Percentiles rank a stretch among this genome's conserved stretches.
Evolutionary conservation across 371 early-diverging fungal genomes (phyloP).

Genomic region (Mucor lusitanicus): DNA sequence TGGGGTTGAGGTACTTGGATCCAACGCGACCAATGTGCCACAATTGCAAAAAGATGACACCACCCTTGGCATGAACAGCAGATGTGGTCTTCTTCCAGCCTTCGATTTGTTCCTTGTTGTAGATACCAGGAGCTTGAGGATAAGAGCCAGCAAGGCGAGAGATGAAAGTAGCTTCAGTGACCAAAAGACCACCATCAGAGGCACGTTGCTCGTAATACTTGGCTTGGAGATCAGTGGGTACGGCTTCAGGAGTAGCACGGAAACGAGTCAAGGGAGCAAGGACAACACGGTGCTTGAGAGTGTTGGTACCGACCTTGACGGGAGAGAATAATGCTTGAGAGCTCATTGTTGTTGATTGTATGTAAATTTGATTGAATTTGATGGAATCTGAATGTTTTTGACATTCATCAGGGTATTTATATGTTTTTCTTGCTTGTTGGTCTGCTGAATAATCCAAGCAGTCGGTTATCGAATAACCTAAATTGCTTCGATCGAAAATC

Average conservation of each 20-base stretch:
- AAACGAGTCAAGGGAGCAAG: slow-evolving; percentile 57
- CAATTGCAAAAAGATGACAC: slow-evolving; percentile 53
- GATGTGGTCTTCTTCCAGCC: slow-evolving; percentile 54
- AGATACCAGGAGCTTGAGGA: slow-evolving; percentile 44
- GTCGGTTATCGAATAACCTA: no score
- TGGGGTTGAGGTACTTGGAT: not conserved
- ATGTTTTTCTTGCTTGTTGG: no score
- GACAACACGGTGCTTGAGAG: slow-evolving; percentile 53
- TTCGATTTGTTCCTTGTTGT: slow-evolving; percentile 40
- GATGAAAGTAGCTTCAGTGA: slow-evolving; percentile 58
- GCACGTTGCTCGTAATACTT: slow-evolving; percentile 64
- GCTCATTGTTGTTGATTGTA: slow-evolving; percentile 9
- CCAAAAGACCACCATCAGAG: slow-evolving; percentile 52
- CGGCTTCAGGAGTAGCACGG: slow-evolving; percentile 29
- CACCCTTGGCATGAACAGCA: slow-evolving; percentile 55
- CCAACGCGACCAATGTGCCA: slow-evolving; percentile 42
- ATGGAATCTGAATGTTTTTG: not conserved
- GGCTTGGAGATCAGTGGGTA: slow-evolving; percentile 43
- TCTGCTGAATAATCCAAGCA: no score
- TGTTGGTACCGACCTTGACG: slow-evolving; percentile 10
- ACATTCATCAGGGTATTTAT: not conserved
- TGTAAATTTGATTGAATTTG: no score
- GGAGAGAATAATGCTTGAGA: slow-evolving; percentile 4
- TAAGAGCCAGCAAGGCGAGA: slow-evolving; percentile 32
- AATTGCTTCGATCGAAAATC: no score